A percentile compares a stretch with the other conserved stretches of the same genome.
Evolutionary conservation across 164 flowering plant genomes (phyloP).

Genomic region (Warburgia ugandensis): DNA sequence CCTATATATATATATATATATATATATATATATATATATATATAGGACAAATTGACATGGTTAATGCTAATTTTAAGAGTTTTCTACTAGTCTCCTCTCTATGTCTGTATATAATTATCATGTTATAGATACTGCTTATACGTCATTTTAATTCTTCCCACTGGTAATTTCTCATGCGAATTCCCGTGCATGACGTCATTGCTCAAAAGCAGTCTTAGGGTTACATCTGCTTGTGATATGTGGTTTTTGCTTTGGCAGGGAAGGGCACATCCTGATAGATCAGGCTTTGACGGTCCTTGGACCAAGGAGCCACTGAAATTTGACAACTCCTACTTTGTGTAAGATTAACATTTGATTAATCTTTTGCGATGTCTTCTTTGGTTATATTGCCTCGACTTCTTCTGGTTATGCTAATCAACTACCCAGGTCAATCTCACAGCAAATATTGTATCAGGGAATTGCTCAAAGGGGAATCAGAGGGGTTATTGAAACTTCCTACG

Average conservation of each 20-base stretch:
- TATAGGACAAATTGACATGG: too few relatives aligned
- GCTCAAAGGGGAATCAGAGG: constrained; percentile 45
- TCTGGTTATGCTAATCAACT: neutral
- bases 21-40: too few relatives aligned
- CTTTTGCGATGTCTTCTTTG: neutral
- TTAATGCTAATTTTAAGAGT: too few relatives aligned
- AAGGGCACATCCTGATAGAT: constrained; percentile 75
- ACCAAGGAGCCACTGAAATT: constrained; percentile 77
- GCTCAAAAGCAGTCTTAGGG: too few relatives aligned
- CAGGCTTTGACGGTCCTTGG: constrained; percentile 95
- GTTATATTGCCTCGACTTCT: too few relatives aligned
- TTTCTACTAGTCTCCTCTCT: too few relatives aligned
- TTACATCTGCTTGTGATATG: neutral
- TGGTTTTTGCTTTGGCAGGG: constrained; percentile 40
- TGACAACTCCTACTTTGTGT: constrained; percentile 87
- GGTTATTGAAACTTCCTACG: constrained; percentile 63
- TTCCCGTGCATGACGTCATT: too few relatives aligned
- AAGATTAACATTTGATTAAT: constrained; percentile 15
- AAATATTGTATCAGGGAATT: constrained; percentile 53
- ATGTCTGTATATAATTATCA: too few relatives aligned
- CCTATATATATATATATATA: too few relatives aligned
- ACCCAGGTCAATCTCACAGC: neutral
- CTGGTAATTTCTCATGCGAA: too few relatives aligned
- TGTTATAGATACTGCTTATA: too few relatives aligned
- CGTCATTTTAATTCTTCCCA: too few relatives aligned